Base-by-base conservation (phyloP, 352 stramenopile species). In the Peronospora destructor region DNA sequence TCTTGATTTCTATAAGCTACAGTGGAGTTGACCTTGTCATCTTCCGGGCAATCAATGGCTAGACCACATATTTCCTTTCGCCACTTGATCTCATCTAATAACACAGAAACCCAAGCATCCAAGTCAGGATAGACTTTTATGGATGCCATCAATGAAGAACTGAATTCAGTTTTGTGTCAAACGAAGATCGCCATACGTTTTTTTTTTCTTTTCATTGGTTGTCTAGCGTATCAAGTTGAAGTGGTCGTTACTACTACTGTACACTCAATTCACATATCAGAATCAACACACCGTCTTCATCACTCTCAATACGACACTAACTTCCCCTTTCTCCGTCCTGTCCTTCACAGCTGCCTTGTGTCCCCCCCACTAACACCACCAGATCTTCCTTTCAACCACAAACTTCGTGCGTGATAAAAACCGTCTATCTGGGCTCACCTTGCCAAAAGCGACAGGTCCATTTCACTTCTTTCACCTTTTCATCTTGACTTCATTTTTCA, bases 381-480 rank as follows among this genome's bases (percentile, higher is more conserved):
- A 59, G 44, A 41, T 45, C 26, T 37, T 28, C 29, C 4, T 28
- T 19, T 16, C 26, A 12, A 32, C 49, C 44, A 50, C 35, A 54
- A 49, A 59, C 28, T 36, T 34, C 19, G 14, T 12, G 33, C 42
- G 39, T 23, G 7, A 12, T 54, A 12, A 7, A 58, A 58, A 59
- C 58, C 42, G 58, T 62, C 58, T 66, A 55, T 66, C 58, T 66
- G 58, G 58, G 46, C 55, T 47, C 17, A 32, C 45, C 11, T 39
- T 39, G 37, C 35, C 53, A 45, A 61, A 53, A 58, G 46, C 58
- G 58, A 61, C 51, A 61, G 57, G 57, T 50, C 40, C 49, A 42
- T 37, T 51, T 26, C 19, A 6, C 5, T 45, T 34, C n/a, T 45
- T 10, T 36, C 33, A 48, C 35, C 23, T 39, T 41, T 34, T 34